Evolutionary conservation across 1,139 yeast genomes (phyloP), one percentile per base, ranked within the genome.

Genomic region (Debaryomyces subglobosus): DNA sequence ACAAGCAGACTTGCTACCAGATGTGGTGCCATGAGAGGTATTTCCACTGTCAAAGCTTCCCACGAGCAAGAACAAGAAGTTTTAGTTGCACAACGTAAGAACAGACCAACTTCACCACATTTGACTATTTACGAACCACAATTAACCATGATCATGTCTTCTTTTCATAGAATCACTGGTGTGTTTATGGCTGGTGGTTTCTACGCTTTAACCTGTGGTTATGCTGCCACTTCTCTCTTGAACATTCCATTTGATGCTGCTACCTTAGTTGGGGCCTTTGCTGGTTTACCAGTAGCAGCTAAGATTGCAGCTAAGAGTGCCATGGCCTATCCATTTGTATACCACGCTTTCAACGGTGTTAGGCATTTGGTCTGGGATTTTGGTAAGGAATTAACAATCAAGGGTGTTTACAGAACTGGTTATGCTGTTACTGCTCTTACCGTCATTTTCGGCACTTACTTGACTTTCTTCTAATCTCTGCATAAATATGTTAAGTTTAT

Each of bases 361-460:
- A 89, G 99, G 81, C 99, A 94, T 69, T 75, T 92, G 72, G 64
- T 89, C 50, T 94, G 98, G 98, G 98, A 94, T 69, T 68, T 84
- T 48, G 96, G 96, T 64, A 77, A 74, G 59, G 89, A 86, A 68
- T 81, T 92, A 67, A 79, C 91, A 54, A 62, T 89, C 58, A 82
- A 85, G 66, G 97, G 96, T 59, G 97, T 95, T 53, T 88, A 88
- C 81, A 82, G 88, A 73, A 91, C 97, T 43, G 98, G 97, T 55
- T 90, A 90, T 70, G 74, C 81, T 46, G 96, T 91, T 25, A 68
- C 91, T 54, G 97, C 85, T 33, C 74, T 82, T 58, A 75, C 96
- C 44, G 87, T 86, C 25, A 60, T 86, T 46, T 63, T 84, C 27
- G 90, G 96, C 45, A 61, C 89, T 29, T 80, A 72, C 67, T 73